Base-by-base conservation (phyloP, 306 rosid species). In the Cucurbita ficifolia region DNA sequence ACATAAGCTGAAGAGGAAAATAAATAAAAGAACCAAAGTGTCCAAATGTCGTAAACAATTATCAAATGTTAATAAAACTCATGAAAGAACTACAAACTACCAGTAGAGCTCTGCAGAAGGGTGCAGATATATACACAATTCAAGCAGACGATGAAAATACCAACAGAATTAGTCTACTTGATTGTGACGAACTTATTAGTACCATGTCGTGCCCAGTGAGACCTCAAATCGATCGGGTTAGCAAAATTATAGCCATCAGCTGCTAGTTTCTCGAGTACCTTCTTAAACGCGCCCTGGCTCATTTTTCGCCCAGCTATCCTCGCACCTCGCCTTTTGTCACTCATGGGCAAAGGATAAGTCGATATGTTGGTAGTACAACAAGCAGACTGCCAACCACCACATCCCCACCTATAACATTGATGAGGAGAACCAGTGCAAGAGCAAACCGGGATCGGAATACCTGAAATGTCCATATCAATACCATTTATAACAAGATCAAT, bases 341-440 rank as follows among this genome's bases (percentile, higher is more conserved):
- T 95, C 99, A 95, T 95, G 55, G 97, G 99, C 87, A 95, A 81
- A 70, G 99, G 99, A 84, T 95, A 91, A 13, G 84, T 62, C 0
- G 97, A 95, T 78, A 95, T 85, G 45, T 87, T 92, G 7, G 99
- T 95, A 24, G 97, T 95, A 74, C 97, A 95, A 70, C 99, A 95
- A 11, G 99, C 96, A 39, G 97, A 95, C 65, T 95, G 99, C 99
- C 99, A 95, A 10, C 99, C 99, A 43, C 99, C 99, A 65, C 97
- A 95, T 8, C 99, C 99, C 99, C 99, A 95, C 71, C 96, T 82
- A 43, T 95, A 95, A 78, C 99, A 95, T 70, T 95, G 99, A 78
- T 91, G 97, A 75, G 97, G 87, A 14, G 83, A 2, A 56, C 97
- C 99, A 5, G 99, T 95, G 82, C 99, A 95, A 0, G 99, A 89